Evolutionary conservation across 352 stramenopile genomes (phyloP), one percentile per base, ranked within the genome.

Genomic region (Peronospora farinosa): DNA sequence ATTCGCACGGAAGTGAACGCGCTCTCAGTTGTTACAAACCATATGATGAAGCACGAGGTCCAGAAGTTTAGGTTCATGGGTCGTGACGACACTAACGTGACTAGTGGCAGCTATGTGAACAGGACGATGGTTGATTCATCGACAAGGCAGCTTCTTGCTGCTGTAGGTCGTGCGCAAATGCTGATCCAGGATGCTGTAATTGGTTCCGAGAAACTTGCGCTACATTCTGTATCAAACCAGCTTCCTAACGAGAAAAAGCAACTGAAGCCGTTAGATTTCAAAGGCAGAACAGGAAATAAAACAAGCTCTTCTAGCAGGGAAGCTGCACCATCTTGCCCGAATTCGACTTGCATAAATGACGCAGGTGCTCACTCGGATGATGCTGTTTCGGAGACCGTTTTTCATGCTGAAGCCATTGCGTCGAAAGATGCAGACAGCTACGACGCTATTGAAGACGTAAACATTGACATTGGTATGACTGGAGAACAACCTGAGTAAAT

Each of bases 151-250:
- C 46, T 78, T 25, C 59, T 70, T 35, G 51, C 45, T 32, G 41
- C 60, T 15, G 48, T 70, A 0, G 41, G 37, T 15, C 59, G 58
- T 13, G 45, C 68, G 3, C 63, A 66, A 37, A 61, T 78, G 33
- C 19, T 81, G 12, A 51, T 61, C 3, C 53, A 50, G 5, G 71
- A 81, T 37, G 57, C 52, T n/a, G 45, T 64, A 5, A 46, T 42
- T 11, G 51, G 46, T 0, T 55, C 70, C 2, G 66, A 79, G 10
- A 71, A 63, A 43, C 55, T 82, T 23, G 68, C 63, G 6, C 48
- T 79, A 1, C 73, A 84, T 40, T 74, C 47, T 32, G 73, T 68
- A 10, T 65, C 65, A 2, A 56, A 39, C 21, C 73, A 81, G 41
- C 51, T 76, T 39, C 54, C 46, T 19, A 36, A 55, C 9, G 51